Base-by-base conservation (phyloP, 208 protist species). In the Leishmania major region DNA sequence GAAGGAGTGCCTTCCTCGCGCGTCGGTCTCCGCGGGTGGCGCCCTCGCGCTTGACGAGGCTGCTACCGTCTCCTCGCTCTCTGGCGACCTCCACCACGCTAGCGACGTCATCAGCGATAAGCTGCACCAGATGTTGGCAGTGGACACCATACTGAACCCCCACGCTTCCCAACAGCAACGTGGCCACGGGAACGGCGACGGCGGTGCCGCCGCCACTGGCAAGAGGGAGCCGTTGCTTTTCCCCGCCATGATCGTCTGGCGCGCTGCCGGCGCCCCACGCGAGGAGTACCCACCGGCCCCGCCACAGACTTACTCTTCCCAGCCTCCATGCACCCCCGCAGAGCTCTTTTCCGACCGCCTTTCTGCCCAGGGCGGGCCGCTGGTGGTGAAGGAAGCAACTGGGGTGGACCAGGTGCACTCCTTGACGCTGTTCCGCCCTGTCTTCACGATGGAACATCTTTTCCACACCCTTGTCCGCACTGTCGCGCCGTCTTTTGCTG, bases 321-420 rank as follows among this genome's bases (percentile, higher is more conserved):
- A 79, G 69, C 80, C 81, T 2, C 78, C 82, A 35, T 35, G 69
- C 11, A 84, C 84, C 7, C 82, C 87, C 8, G 72, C 81, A 67
- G 82, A 82, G 64, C 74, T 77, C 57, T 90, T 88, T 78, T 76
- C 74, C 28, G 85, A 89, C 37, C 81, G 81, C 77, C 84, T 90
- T 77, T 51, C 80, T 35, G 43, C 59, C 45, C 43, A 85, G 43
- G 93, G 91, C n/a, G 83, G 87, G 13, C 88, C 89, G 25, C 81
- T 96, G 35, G 88, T 90, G 55, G 89, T 94, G 77, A 96, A 97
- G 90, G 83, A 92, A 62, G 75, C 95, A 55, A 89, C 88, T 22
- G 80, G 83, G n/a, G 81, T 92, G 15, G 88, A 91, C 59, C 88
- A 90, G 75, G 78, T 97, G 67, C 92, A 95, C 83, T 94, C 90